Evolutionary conservation across 2,329 filamentous ascomycete species (phyloP), one percentile per base, ranked within the genome.

Genomic region (Aspergillus unguis): DNA sequence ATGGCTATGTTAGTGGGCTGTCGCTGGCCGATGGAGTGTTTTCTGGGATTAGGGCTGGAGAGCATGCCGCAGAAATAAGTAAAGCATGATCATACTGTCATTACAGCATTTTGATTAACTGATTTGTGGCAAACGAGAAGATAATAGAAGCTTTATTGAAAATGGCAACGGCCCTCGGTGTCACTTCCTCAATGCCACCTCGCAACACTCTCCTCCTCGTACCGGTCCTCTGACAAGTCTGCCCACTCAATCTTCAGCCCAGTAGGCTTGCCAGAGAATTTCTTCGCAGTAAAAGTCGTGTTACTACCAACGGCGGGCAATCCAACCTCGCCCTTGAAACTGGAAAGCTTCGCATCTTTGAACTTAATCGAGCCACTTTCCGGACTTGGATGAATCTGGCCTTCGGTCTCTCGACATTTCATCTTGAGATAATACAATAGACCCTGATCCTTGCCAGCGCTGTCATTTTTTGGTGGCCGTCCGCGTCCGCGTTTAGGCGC

Each of bases 311-410:
- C 3, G 44, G 17, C 11, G 11, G 43, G 42, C 37, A 57, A 42
- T 38, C 23, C 45, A 11, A 33, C 55, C 31, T 32, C 31, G n/a
- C 43, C 52, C 9, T 29, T 29, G 25, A 57, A 55, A 36, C 10
- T 49, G 29, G 49, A 38, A n/a, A 57, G 50, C 3, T 35, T 50
- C 17, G 8, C 29, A 48, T 52, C 46, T 17, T 48, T 52, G 52
- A 59, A 59, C 6, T 49, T 51, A 47, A 59, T 51, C 44, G 33
- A 53, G 38, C 57, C 55, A 27, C 44, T 25, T n/a, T 37, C 4
- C 38, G 55, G 8, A 2, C 50, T 0, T 17, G 9, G 42, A 23
- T 44, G 32, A 31, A 52, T 50, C 55, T 48, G 27, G 11, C 50
- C 49, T 45, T 57, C 54, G 33, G 27, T 53, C 36, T 59, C 55